Evolutionary conservation across 257 asterid genomes (phyloP), one percentile per base, ranked within the genome.

Genomic region (Paraleonurus japonicus): DNA sequence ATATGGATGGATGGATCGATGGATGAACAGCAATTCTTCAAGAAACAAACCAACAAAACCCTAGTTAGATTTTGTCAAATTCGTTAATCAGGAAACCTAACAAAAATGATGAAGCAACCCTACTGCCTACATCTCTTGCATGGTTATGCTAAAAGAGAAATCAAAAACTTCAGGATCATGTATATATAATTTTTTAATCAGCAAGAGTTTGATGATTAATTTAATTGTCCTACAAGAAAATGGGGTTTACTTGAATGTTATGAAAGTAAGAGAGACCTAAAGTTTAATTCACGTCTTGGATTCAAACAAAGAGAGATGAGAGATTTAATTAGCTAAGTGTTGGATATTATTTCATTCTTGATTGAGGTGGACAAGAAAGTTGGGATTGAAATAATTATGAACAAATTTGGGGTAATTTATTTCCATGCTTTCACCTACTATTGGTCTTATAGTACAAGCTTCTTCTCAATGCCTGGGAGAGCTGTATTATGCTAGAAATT

Each of bases 381-480:
- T 70, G 73, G 78, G 80, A 73, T 69, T 66, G 77, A 76, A 65
- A 80, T 64, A 47, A 2, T 47, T 47, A 75, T 51, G 74, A 61
- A 67, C 83, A 69, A 79, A 63, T n/a, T 4, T 28, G 33, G 45
- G 74, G n/a, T 33, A 39, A 59, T 58, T 82, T 81, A 59, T 67
- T 67, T 67, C 54, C 71, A 77, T 71, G 75, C 74, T 82, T 90
- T 86, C 65, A 92, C 96, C 97, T 83, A 87, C 85, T 79, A 79
- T 82, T 74, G 87, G 69, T 85, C 96, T 86, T 92, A 67, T 74
- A 61, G 50, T 63, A 81, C 90, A 92, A 75, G 97, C 76, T 84
- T 71, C 81, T 76, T 81, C 77, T 72, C 68, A 71, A 26, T 53
- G 20, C 30, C 33, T 7, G 17, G 64, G 26, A 23, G 57, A 35